Base-by-base conservation (phyloP, 2,329 filamentous ascomycete genomes). In the Penicillium sp. region DNA sequence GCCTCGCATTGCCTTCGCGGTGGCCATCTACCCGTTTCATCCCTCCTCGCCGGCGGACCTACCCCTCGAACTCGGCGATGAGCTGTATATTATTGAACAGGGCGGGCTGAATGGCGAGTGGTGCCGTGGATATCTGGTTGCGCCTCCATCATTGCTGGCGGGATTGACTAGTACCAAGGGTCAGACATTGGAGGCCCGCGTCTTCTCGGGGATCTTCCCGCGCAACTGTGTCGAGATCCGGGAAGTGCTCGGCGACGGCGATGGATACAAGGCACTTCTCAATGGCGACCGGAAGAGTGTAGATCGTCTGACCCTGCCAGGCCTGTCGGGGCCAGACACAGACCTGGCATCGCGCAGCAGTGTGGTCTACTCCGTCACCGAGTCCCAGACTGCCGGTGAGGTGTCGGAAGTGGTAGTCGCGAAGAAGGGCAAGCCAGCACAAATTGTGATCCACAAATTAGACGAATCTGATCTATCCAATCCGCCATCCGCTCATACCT, bases 151-250 rank as follows among this genome's bases (percentile, higher is more conserved):
- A 68, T 81, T 99, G 73, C 85, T 99, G 59, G 91, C 95, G 18
- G 95, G 94, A 50, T 81, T 99, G 74, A 98, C 92, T 11, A 94
- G 90, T 61, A 87, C 90, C 69, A 94, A 92, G 75, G 94, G 95
- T 50, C 92, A 97, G 76, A 96, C 93, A 0, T 87, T 98, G 35
- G 94, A 98, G 78, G 92, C 94, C 60, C 88, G 95, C 65, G 95
- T 99, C 59, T 99, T 98, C 74, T 96, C 93, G n/a, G 95, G 95
- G 69, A 96, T 99, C 70, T 99, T 99, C 73, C 95, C 95, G 11
- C 86, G 90, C 65, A 95, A 89, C 74, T 99, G 94, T 69, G 94
- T 99, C 58, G 92, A 99, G 77, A 89, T 99, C 59, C 88, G 94
- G 65, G 95, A 99, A 78, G 87, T 96, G 55, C 84, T 99, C 37